phyloP scores from a whole-genome alignment of 2,329 filamentous ascomycete species.

The Ophiostoma piceae region DNA sequence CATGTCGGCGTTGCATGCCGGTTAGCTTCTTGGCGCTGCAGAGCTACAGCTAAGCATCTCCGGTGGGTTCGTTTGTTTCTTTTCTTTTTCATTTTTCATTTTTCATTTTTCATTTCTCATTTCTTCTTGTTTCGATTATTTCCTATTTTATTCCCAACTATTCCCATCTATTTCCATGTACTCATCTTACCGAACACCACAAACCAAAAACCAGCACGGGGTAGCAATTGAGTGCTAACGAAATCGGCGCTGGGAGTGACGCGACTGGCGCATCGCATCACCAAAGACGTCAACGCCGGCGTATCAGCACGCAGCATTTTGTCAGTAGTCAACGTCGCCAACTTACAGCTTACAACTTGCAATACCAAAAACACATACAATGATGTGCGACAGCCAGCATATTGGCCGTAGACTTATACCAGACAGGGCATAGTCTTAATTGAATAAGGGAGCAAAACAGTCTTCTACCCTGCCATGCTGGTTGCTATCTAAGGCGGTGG shows the following conservation, averaged over 20 bases:
- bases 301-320: neutral
- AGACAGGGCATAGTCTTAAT: neutral
- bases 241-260: neutral
- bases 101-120: neutral
- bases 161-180: no score
- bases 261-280: neutral
- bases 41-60: neutral
- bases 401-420: neutral
- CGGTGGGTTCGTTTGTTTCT: neutral
- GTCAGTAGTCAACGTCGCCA: neutral
- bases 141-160: neutral
- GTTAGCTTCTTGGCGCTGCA: neutral
- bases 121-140: neutral
- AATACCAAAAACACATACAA: neutral
- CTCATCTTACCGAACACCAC: no score
- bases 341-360: neutral
- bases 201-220: neutral
- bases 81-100: neutral
- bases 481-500: neutral
- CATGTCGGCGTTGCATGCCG: neutral
- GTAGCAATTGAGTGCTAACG: slow-evolving; percentile 4
- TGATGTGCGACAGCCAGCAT: neutral
- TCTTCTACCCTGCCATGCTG: neutral
- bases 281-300: neutral
- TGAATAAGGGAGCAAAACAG: neutral